These are phyloP conservation scores for Jatropha multifida DNA, from an alignment of 441 rosid species.

Conservation along the genomic window DNA sequence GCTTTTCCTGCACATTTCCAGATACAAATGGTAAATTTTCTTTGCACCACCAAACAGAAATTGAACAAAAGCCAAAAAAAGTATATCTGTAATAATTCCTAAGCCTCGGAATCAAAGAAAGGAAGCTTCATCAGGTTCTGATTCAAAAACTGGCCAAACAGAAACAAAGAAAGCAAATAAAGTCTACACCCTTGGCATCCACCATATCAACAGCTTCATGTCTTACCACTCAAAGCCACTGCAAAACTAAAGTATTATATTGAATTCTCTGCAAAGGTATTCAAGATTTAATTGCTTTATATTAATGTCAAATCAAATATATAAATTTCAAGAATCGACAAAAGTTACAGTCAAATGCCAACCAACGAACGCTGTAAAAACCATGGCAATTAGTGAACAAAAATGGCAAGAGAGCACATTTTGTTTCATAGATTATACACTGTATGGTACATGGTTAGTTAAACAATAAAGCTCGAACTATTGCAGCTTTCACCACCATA, in stretches of 20 bases:
- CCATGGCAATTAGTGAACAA: constrained; percentile 21
- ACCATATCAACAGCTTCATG: background rate
- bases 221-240: no score
- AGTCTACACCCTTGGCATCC: no score
- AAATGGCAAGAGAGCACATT: constrained; percentile 26
- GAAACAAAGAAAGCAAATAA: no score
- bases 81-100: no score
- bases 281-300: background rate
- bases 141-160: no score
- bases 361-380: constrained; percentile 17
- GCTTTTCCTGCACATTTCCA: no score
- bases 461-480: constrained; percentile 44
- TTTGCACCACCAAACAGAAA: no score
- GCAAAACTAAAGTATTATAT: background rate
- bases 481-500: constrained; percentile 36
- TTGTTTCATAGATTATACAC: constrained; percentile 34
- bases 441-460: constrained; percentile 40
- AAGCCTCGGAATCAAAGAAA: no score
- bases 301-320: background rate
- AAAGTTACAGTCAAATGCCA: constrained; percentile 23
- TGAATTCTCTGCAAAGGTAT: background rate
- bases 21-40: no score
- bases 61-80: no score
- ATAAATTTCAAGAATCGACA: constrained; percentile 8
- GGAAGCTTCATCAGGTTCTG: no score